These are phyloP conservation scores for Magnolia kwangsiensis DNA, from an alignment of 164 flowering plant species.

Conservation along the genomic window DNA sequence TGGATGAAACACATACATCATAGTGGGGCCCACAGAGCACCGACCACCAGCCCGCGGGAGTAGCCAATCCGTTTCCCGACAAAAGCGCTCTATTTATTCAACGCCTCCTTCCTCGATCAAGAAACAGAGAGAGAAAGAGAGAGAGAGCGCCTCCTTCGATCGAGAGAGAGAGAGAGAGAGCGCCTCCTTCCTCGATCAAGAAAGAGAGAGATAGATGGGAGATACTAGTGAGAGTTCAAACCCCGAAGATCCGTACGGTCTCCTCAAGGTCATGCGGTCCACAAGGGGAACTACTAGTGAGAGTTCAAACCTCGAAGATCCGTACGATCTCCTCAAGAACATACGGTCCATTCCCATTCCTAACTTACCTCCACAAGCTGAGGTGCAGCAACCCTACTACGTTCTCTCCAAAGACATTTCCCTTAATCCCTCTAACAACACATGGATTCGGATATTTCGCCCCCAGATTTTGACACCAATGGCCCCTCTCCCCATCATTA, in stretches of 20 bases:
- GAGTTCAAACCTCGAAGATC: background rate
- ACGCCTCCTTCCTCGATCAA: too few relatives aligned
- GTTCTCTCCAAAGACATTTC: conserved; percentile 4
- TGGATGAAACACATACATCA: too few relatives aligned
- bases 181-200: too few relatives aligned
- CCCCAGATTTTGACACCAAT: background rate
- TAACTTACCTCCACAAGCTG: background rate
- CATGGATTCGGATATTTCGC: background rate
- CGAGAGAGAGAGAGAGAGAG: too few relatives aligned
- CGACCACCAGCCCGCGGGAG: too few relatives aligned
- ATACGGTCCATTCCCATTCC: background rate
- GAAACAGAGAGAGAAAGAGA: too few relatives aligned
- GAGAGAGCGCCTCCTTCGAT: too few relatives aligned
- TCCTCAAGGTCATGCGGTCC: background rate
- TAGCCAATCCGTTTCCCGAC: too few relatives aligned
- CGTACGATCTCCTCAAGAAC: background rate
- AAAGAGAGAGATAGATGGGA: too few relatives aligned
- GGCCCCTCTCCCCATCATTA: conserved; percentile 40
- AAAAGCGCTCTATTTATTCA: too few relatives aligned
- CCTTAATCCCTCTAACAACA: background rate
- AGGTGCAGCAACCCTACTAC: background rate
- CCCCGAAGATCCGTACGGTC: background rate
- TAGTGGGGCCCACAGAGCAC: too few relatives aligned
- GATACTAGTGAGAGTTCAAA: background rate
- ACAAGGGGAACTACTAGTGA: too few relatives aligned